Base-by-base conservation (phyloP, 179 eudicot genomes). In the Spergularia azorica region DNA sequence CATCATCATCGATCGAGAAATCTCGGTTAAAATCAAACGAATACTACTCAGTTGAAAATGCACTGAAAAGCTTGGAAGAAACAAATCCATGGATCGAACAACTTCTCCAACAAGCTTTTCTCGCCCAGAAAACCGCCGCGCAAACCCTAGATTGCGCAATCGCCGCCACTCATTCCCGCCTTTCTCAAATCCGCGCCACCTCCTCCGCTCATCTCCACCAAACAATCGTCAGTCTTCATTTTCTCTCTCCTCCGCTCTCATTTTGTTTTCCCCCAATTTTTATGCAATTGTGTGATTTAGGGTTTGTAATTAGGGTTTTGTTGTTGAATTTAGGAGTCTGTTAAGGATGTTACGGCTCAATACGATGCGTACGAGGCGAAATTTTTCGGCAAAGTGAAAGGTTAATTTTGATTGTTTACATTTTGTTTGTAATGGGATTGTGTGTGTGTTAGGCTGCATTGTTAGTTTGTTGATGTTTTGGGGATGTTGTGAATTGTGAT, bases 131-230 rank as follows among this genome's bases (percentile, higher is more conserved):
- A 60, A 84, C 88, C 48, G 60, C 74, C 26, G 70, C 79, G 76
- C 83, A 81, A 51, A 74, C 89, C 41, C 51, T 88, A 13, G 88
- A 89, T 10, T 84, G 81, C 48, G 81, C 96, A 50, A 72, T 92
- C 73, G 63, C 81, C 5, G 63, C 72, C 70, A 69, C 94, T 77
- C 76, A 67, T 58, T 83, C 91, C 74, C 97, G 98, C 18, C 70
- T 92, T 59, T 85, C 90, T 65, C 89, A 87, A 59, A 85, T 94
- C 72, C 83, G 84, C 17, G 80, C 87, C 20, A 94, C 96, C 57
- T 84, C 91, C 0, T 84, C 96, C 7, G 96, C 96, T 77, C 96
- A 92, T 84, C 78, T 89, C 65, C 75, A 80, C 8, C 90, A 86
- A 80, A 89, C 93, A 38, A 71, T 90, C 15, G 97, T 94, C 72